These are phyloP conservation scores for Solanum clarkiae DNA, from an alignment of 257 asterid species.

Conservation along the genomic window DNA sequence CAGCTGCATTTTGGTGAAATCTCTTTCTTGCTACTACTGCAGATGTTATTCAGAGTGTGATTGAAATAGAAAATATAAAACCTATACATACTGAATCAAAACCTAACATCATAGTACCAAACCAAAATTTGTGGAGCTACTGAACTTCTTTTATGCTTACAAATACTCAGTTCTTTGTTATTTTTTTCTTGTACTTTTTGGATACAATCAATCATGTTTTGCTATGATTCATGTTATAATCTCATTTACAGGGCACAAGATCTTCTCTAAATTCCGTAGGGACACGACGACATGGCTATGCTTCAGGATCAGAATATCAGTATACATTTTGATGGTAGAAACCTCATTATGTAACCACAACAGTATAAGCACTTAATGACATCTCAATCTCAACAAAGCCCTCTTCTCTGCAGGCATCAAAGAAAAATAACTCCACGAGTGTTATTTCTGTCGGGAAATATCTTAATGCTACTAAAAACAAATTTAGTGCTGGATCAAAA, in stretches of 20 bases:
- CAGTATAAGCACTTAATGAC: conserved; percentile 67
- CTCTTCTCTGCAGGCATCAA: conserved; percentile 22
- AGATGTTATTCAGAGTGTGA: not conserved
- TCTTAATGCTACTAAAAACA: conserved; percentile 12
- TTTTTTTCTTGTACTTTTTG: not conserved
- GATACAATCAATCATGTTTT: not conserved
- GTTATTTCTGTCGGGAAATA: conserved; percentile 38
- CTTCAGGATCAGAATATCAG: conserved; percentile 68
- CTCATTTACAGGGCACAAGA: not conserved
- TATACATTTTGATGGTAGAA: conserved; percentile 48
- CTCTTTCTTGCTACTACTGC: not conserved
- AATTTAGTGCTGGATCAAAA: not conserved
- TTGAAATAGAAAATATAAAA: not conserved
- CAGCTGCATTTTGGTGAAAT: too few relatives aligned
- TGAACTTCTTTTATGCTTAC: not conserved
- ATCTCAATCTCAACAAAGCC: conserved; percentile 75
- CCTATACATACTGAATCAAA: not conserved
- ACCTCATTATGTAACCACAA: not conserved
- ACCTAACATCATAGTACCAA: not conserved
- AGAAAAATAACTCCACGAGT: conserved; percentile 28
- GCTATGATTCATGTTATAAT: not conserved
- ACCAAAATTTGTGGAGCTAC: not conserved
- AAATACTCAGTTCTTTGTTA: not conserved
- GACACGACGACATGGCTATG: conserved; percentile 39
- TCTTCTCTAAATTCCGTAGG: not conserved